A percentile compares a stretch with the other conserved stretches of the same genome.
Evolutionary conservation across 2,329 filamentous ascomycete species (phyloP).

Genomic region (Calonectria fujianensis): DNA sequence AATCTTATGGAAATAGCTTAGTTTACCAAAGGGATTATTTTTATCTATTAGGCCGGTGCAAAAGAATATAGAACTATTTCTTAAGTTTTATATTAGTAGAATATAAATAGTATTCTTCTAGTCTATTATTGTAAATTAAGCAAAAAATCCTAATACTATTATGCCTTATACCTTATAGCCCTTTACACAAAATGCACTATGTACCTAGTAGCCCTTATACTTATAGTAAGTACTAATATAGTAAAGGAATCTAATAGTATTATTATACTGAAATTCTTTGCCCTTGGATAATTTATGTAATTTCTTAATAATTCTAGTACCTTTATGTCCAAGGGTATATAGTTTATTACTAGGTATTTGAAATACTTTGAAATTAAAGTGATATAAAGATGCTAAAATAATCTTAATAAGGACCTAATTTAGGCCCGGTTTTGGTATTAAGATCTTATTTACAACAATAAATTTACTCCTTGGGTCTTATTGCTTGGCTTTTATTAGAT

Average conservation of each 20-base stretch:
- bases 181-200: not conserved
- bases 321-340: not conserved
- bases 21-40: not conserved
- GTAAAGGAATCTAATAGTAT: not conserved
- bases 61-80: not conserved
- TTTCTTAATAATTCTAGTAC: not conserved
- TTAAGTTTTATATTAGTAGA: not conserved
- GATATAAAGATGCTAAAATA: not conserved
- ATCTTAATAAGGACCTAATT: not conserved
- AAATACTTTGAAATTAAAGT: not conserved
- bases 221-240: not conserved
- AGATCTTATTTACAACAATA: not conserved
- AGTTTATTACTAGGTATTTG: no score
- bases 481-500: not conserved
- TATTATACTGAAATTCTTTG: not conserved
- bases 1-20: accelerated
- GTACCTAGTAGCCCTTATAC: not conserved
- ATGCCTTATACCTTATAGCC: not conserved
- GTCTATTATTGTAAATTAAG: not conserved
- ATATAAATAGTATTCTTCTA: not conserved
- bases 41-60: not conserved
- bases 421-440: not conserved
- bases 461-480: not conserved
- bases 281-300: not conserved
- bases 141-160: not conserved